A percentile compares a stretch with the other conserved stretches of the same genome.
Conservation (phyloP, 257 asterid species). For the Mentha longifolia region DNA sequence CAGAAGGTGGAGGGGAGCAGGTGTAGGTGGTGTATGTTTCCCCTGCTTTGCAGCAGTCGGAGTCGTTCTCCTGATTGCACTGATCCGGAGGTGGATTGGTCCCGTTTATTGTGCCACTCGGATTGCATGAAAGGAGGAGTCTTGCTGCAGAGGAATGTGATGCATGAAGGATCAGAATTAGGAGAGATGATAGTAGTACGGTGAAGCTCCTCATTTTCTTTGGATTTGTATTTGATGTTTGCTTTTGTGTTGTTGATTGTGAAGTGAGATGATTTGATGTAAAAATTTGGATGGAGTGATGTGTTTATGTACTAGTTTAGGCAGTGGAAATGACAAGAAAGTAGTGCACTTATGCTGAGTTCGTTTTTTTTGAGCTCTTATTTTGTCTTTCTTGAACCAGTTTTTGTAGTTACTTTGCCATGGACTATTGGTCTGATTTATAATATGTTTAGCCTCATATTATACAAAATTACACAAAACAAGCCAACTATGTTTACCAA, state of each 20-base stretch:
- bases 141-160: background rate
- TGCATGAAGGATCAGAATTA: conserved; percentile 24
- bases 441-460: too few species aligned
- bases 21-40: conserved; percentile 41
- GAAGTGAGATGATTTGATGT: background rate
- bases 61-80: conserved; percentile 45
- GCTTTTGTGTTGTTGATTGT: conserved; percentile 13
- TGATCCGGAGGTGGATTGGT: conserved; percentile 46
- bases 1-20: conserved; percentile 42
- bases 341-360: too few species aligned
- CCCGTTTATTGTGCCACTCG: conserved; percentile 45
- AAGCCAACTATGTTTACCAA: too few species aligned
- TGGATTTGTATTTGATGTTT: background rate
- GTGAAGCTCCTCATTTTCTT: conserved; percentile 28
- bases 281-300: conserved; percentile 5
- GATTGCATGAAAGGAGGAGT: conserved; percentile 34
- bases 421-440: too few species aligned
- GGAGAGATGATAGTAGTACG: conserved; percentile 11
- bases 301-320: conserved; percentile 6
- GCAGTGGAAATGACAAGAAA: background rate
- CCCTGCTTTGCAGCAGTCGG: conserved; percentile 44
- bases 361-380: too few species aligned
- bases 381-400: too few species aligned
- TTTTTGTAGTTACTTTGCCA: too few species aligned
- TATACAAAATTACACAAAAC: too few species aligned